phyloP scores from a whole-genome alignment of 371 early-diverging fungal species.

The Mortierella sp. region DNA sequence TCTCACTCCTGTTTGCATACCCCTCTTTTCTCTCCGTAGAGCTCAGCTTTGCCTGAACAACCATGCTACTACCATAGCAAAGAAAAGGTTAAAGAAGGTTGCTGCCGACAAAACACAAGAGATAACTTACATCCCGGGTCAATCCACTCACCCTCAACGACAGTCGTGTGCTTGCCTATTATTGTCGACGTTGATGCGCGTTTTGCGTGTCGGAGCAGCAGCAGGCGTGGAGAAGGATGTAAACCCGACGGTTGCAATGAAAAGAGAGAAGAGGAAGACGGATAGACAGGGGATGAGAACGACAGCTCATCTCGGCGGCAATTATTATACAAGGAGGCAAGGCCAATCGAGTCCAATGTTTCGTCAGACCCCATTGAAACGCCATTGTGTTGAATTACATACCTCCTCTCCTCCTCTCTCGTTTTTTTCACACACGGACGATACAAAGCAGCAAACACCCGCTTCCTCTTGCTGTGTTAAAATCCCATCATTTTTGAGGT shows the following conservation, averaged over 20 bases:
- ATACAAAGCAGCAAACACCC: too few relatives aligned
- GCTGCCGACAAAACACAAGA: background rate
- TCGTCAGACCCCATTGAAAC: background rate
- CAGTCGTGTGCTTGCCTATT: slow-evolving; percentile 34
- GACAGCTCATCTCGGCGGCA: background rate
- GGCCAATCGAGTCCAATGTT: background rate
- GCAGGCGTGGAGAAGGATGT: background rate
- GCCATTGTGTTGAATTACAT: too few relatives aligned
- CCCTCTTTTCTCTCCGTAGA: background rate
- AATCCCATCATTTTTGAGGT: too few relatives aligned
- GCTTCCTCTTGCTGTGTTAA: too few relatives aligned
- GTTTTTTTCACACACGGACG: too few relatives aligned
- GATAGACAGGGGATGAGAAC: background rate
- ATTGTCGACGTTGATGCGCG: background rate
- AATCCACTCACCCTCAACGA: slow-evolving; percentile 30
- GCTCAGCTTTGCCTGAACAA: background rate
- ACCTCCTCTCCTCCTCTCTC: too few relatives aligned
- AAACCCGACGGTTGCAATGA: too few relatives aligned
- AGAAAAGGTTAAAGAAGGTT: background rate
- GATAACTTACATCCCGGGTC: slow-evolving; percentile 32
- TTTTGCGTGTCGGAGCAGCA: background rate
- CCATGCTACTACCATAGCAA: background rate
- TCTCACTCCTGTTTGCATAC: background rate
- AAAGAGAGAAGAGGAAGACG: background rate
- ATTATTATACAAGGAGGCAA: background rate